Evolutionary conservation across 1,284 basidiomycete species (phyloP).

Genomic region (Malassezia slooffiae): DNA sequence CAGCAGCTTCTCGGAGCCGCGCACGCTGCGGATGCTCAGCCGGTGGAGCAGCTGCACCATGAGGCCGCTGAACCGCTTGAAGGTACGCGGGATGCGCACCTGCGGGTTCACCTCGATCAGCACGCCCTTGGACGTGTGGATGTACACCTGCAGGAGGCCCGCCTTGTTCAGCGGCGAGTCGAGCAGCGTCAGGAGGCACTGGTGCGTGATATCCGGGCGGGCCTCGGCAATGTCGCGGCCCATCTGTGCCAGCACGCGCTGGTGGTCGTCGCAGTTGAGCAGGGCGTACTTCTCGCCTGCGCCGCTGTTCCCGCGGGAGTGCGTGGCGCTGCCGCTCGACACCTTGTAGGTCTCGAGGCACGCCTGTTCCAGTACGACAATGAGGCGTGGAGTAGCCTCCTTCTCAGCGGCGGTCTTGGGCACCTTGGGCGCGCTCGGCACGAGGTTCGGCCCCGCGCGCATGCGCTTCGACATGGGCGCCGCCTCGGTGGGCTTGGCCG

Average conservation of each 20-base stretch:
- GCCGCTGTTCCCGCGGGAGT: constrained; percentile 44
- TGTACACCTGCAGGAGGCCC: constrained; percentile 90
- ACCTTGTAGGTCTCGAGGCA: constrained; percentile 92
- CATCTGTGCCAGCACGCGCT: constrained; percentile 94
- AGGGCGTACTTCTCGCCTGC: constrained; percentile 76
- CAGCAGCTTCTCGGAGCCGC: constrained; percentile 89
- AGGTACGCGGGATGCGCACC: constrained; percentile 92
- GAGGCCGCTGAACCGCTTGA: constrained; percentile 93
- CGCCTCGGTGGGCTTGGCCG: background rate
- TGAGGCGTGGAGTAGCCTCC: constrained; percentile 51
- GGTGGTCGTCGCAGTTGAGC: constrained; percentile 97
- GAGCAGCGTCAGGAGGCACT: constrained; percentile 91
- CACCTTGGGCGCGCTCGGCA: constrained; percentile 40
- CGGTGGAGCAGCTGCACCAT: constrained; percentile 99
- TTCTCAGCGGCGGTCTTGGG: constrained; percentile 39
- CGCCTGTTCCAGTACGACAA: constrained; percentile 82
- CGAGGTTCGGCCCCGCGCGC: constrained; percentile 34
- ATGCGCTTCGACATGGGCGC: constrained; percentile 24
- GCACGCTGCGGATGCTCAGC: constrained; percentile 84
- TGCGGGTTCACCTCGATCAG: constrained; percentile 97
- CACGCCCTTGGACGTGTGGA: constrained; percentile 91
- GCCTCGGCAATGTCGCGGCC: constrained; percentile 96
- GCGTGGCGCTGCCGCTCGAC: constrained; percentile 51
- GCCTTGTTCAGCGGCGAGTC: constrained; percentile 98
- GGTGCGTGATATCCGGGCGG: constrained; percentile 94